A percentile compares a stretch with the other conserved stretches of the same genome.
Evolutionary conservation across 1,284 basidiomycete genomes (phyloP).

Genomic region (Cryptococcus wingfieldii): DNA sequence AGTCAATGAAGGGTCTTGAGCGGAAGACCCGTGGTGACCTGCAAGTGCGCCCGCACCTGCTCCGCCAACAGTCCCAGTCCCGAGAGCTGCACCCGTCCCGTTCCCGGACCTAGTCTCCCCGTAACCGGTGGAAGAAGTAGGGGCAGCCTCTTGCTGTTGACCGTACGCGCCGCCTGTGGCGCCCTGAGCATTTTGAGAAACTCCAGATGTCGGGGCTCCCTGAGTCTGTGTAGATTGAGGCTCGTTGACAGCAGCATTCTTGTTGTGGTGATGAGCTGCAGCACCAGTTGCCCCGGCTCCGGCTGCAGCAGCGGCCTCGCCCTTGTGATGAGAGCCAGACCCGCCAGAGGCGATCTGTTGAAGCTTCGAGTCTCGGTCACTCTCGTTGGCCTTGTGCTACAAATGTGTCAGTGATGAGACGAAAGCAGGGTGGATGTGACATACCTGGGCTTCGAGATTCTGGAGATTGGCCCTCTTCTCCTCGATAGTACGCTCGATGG

Average conservation of each 20-base stretch:
- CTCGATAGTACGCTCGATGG: slow-evolving; percentile 20
- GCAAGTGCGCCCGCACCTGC: neutral
- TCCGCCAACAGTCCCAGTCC: slow-evolving; percentile 1
- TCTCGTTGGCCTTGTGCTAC: slow-evolving; percentile 20
- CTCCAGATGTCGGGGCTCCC: too few species aligned
- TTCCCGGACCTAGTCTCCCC: too few species aligned
- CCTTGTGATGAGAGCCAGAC: neutral
- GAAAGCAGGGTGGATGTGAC: slow-evolving; percentile 1
- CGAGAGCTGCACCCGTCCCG: too few species aligned
- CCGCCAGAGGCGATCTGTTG: slow-evolving; percentile 8
- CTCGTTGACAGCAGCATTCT: neutral
- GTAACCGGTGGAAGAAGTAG: too few species aligned
- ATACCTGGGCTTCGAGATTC: slow-evolving; percentile 20
- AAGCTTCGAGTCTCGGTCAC: slow-evolving; percentile 16
- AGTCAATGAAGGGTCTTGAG: too few species aligned
- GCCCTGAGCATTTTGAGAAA: too few species aligned
- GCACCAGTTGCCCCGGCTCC: neutral
- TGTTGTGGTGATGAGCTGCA: slow-evolving; percentile 1
- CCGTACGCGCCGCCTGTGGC: too few species aligned
- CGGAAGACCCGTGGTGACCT: neutral
- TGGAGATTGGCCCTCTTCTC: slow-evolving; percentile 29
- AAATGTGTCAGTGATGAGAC: neutral
- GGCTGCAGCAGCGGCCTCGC: slow-evolving; percentile 1
- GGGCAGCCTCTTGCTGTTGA: too few species aligned
- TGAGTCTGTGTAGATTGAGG: neutral